Evolutionary conservation across 2,329 filamentous ascomycete genomes (phyloP).

Genomic region (Nemania abortiva): DNA sequence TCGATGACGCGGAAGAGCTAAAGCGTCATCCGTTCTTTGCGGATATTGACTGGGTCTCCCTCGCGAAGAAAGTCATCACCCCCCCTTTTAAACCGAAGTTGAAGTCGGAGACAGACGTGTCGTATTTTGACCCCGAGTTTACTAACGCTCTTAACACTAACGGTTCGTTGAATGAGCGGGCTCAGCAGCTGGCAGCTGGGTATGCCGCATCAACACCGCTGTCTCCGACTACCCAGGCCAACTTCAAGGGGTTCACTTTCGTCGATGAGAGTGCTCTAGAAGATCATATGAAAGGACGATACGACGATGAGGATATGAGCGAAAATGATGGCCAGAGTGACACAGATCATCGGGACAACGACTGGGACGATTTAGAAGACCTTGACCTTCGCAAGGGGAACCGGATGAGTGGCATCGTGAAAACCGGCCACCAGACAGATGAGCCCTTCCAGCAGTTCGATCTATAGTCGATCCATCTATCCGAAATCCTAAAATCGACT

Average conservation of each 20-base stretch:
- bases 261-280: constrained; percentile 98
- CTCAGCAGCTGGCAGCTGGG: constrained; percentile 85
- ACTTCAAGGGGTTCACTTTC: constrained; percentile 98
- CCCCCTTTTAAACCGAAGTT: constrained; percentile 98
- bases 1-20: constrained; percentile 90
- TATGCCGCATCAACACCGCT: constrained; percentile 91
- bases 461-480: constrained; percentile 59
- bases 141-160: constrained; percentile 92
- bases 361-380: constrained; percentile 71
- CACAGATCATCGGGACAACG: constrained; percentile 61
- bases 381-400: constrained; percentile 64
- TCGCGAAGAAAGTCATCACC: constrained; percentile 90
- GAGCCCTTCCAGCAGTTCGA: constrained; percentile 75
- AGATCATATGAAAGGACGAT: constrained; percentile 75
- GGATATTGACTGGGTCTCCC: constrained; percentile 91
- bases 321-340: constrained; percentile 62
- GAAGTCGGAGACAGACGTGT: constrained; percentile 94
- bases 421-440: constrained; percentile 63
- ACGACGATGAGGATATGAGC: constrained; percentile 71
- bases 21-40: constrained; percentile 95
- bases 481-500: constrained; percentile 25
- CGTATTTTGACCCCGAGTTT: constrained; percentile 98
- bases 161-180: constrained; percentile 89
- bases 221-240: constrained; percentile 95
- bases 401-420: constrained; percentile 74